Evolutionary conservation across 495 filamentous ascomycete species (phyloP).

Genomic region (Aspergillus taichungensis): DNA sequence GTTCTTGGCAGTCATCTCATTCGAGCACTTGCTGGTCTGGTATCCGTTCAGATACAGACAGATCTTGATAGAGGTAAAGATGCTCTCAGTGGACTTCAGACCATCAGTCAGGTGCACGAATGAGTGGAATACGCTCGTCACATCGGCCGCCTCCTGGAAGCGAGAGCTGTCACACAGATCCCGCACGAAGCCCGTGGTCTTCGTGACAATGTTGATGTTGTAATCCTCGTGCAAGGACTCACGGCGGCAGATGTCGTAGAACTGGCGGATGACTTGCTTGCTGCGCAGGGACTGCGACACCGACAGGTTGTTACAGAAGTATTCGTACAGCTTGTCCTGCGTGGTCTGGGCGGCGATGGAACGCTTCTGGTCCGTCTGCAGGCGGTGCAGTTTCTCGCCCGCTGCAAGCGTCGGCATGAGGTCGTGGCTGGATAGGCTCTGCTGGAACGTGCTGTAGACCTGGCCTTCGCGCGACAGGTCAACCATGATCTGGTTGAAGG

Average conservation of each 20-base stretch:
- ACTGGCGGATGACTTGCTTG: conserved; percentile 30
- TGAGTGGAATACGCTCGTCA: conserved; percentile 45
- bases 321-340: conserved; percentile 44
- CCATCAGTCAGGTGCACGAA: conserved; percentile 48
- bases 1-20: conserved; percentile 31
- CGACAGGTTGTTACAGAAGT: conserved; percentile 48
- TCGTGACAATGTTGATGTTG: conserved; percentile 31
- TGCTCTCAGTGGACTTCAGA: conserved; percentile 37
- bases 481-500: conserved; percentile 47
- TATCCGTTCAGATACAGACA: conserved; percentile 45
- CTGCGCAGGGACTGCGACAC: conserved; percentile 23
- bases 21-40: conserved; percentile 28
- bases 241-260: conserved; percentile 45
- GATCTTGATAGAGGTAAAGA: conserved; percentile 47
- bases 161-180: conserved; percentile 33
- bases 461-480: conserved; percentile 48
- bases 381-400: conserved; percentile 42
- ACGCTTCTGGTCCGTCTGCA: conserved; percentile 42
- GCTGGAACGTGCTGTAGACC: conserved; percentile 49
- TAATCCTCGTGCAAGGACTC: conserved; percentile 34
- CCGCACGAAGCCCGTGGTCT: conserved; percentile 29
- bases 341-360: conserved; percentile 32
- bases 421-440: conserved; percentile 31
- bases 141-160: conserved; percentile 44
- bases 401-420: conserved; percentile 41